phyloP scores from a whole-genome alignment of 2,329 filamentous ascomycete species.

The Cyphellophora europaea region DNA sequence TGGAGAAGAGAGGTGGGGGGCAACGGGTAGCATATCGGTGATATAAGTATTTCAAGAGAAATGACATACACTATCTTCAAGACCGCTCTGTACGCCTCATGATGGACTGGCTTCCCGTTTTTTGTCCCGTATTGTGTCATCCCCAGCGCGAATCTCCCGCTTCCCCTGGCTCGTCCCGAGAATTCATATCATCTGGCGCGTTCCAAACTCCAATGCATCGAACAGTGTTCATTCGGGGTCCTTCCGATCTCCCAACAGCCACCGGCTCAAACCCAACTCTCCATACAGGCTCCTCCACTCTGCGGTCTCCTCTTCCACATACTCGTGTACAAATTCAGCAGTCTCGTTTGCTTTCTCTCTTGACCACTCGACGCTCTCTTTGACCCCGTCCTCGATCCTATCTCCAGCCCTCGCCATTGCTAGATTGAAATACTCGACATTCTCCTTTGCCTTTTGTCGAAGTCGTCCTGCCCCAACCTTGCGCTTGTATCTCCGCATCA shows the following conservation, averaged over 20 bases:
- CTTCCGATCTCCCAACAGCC: conserved; percentile 14
- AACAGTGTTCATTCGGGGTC: too few species aligned
- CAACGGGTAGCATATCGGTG: conserved; percentile 34
- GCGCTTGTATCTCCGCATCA: conserved; percentile 26
- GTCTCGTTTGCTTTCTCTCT: conserved; percentile 27
- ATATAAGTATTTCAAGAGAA: conserved; percentile 6
- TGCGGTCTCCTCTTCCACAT: conserved; percentile 31
- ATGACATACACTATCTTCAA: not conserved
- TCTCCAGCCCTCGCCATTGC: conserved; percentile 30
- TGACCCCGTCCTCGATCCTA: conserved; percentile 20
- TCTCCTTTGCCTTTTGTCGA: conserved; percentile 25
- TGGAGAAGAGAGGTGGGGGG: conserved; percentile 42
- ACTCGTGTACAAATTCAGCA: conserved; percentile 35
- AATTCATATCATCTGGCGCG: too few species aligned
- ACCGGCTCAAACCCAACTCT: conserved; percentile 13
- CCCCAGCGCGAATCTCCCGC: too few species aligned
- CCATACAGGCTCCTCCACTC: conserved; percentile 31
- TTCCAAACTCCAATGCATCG: too few species aligned
- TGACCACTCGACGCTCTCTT: conserved; percentile 8
- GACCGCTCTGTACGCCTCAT: not conserved
- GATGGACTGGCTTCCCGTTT: too few species aligned
- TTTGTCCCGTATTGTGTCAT: too few species aligned
- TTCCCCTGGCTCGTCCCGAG: too few species aligned
- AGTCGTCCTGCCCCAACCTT: conserved; percentile 31
- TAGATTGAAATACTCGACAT: conserved; percentile 31